Percentiles rank a stretch among this genome's conserved stretches.
phyloP scores from a whole-genome alignment of 495 filamentous ascomycete species.

The Penicillium simplicissimum region DNA sequence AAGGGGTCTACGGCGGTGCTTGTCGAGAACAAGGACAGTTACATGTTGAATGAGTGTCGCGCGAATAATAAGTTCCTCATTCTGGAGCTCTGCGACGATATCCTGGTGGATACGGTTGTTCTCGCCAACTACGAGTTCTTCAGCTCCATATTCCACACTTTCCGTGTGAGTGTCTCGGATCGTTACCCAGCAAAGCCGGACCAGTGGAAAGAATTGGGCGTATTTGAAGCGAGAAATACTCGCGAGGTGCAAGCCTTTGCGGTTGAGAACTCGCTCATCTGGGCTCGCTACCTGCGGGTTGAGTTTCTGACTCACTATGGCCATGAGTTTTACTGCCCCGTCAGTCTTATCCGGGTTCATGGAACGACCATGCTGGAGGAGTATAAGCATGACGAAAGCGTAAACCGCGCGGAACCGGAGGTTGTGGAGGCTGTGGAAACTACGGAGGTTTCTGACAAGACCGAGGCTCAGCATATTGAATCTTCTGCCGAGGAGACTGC shows the following conservation, averaged over 20 bases:
- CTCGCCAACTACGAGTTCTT: conserved; percentile 99
- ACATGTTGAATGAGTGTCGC: conserved; percentile 93
- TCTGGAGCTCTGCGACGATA: conserved; percentile 87
- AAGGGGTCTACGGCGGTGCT: conserved; percentile 85
- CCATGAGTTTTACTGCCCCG: conserved; percentile 92
- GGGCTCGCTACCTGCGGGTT: conserved; percentile 87
- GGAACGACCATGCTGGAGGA: conserved; percentile 97
- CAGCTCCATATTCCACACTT: conserved; percentile 89
- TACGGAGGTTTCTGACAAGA: conserved; percentile 28
- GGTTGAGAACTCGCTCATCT: conserved; percentile 89
- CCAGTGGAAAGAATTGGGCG: conserved; percentile 87
- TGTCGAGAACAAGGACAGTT: conserved; percentile 96
- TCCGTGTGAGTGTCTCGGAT: conserved; percentile 87
- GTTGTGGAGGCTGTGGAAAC: conserved; percentile 35
- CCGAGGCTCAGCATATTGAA: conserved; percentile 10
- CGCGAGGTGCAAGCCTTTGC: conserved; percentile 93
- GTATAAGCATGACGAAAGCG: conserved; percentile 74
- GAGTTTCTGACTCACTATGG: conserved; percentile 95
- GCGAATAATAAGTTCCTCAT: conserved; percentile 90
- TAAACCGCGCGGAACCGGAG: conserved; percentile 59
- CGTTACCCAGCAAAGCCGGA: conserved; percentile 89
- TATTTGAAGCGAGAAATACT: conserved; percentile 86
- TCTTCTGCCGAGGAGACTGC: conserved; percentile 2
- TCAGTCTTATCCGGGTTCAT: conserved; percentile 88
- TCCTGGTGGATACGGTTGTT: conserved; percentile 92